phyloP scores from a whole-genome alignment of 495 filamentous ascomycete species.

The Apodospora peruviana region DNA sequence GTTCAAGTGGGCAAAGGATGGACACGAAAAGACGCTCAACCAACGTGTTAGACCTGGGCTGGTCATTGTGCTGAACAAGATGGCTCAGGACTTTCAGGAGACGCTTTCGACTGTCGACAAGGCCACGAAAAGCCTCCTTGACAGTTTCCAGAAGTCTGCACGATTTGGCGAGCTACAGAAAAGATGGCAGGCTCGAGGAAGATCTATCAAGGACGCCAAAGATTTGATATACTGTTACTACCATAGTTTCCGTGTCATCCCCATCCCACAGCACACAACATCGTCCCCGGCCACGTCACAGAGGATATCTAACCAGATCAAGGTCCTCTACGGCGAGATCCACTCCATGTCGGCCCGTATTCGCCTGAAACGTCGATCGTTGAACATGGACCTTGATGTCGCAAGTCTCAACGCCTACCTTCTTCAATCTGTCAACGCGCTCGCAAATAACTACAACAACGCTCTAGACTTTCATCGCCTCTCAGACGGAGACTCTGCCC shows the following conservation, averaged over 20 bases:
- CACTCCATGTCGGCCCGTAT: slow-evolving; percentile 6
- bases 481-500: slow-evolving; percentile 5
- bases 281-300: slow-evolving; percentile 9
- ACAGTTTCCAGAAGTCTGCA: slow-evolving; percentile 11
- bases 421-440: not conserved
- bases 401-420: slow-evolving; percentile 14
- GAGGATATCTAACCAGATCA: slow-evolving; percentile 13
- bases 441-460: slow-evolving; percentile 12
- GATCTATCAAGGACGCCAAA: slow-evolving; percentile 19
- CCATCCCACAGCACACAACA: slow-evolving; percentile 10
- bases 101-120: slow-evolving; percentile 7
- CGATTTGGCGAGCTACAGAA: slow-evolving; percentile 7
- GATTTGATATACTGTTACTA: slow-evolving; percentile 35
- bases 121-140: slow-evolving; percentile 8
- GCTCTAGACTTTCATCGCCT: slow-evolving; percentile 13
- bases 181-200: slow-evolving; percentile 7
- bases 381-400: slow-evolving; percentile 17
- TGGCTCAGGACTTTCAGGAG: slow-evolving; percentile 18
- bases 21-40: slow-evolving; percentile 36
- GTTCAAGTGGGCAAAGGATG: slow-evolving; percentile 25
- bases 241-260: slow-evolving; percentile 17
- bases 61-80: slow-evolving; percentile 42
- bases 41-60: slow-evolving; percentile 43
- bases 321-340: slow-evolving; percentile 14
- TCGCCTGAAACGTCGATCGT: slow-evolving; percentile 1